These are phyloP conservation scores for Paraconiothyrium brasiliense DNA, from an alignment of 2,329 filamentous ascomycete genomes.

Conservation along the genomic window DNA sequence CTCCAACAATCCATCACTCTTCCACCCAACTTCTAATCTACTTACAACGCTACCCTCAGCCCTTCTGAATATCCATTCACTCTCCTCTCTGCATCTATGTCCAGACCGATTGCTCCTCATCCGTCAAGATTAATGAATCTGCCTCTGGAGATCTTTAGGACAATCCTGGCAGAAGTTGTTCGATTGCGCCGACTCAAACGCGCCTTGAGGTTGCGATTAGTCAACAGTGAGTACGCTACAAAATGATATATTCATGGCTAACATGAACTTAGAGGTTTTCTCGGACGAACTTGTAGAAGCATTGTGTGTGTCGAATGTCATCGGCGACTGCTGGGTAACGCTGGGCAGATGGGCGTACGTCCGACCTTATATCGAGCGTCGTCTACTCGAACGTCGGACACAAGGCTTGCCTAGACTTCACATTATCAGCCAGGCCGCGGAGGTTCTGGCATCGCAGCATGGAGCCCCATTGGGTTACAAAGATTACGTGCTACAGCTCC, in stretches of 20 bases:
- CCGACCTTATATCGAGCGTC: not conserved
- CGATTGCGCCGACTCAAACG: not conserved
- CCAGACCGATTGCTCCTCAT: not conserved
- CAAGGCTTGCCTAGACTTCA: not conserved
- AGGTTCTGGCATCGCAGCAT: not conserved
- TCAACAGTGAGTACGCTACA: not conserved
- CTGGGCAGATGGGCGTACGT: not conserved
- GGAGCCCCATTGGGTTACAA: not conserved
- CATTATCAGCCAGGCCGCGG: not conserved
- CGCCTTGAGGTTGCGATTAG: slow-evolving; percentile 3
- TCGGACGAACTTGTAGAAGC: slow-evolving; percentile 1
- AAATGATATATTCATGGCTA: not conserved
- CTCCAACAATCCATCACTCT: too few relatives aligned
- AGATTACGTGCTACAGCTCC: not conserved
- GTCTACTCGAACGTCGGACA: not conserved
- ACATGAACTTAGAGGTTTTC: not conserved
- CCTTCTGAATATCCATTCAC: not conserved
- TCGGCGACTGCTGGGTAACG: not conserved
- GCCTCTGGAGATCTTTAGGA: not conserved
- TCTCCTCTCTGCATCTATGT: not conserved
- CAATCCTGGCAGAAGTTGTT: slow-evolving; percentile 1
- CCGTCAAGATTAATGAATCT: not conserved
- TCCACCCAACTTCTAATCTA: too few relatives aligned
- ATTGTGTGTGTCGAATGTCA: not conserved
- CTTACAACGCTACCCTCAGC: not conserved